Base-by-base conservation (phyloP, 106 monocot species). In the Agapanthus africanus region DNA sequence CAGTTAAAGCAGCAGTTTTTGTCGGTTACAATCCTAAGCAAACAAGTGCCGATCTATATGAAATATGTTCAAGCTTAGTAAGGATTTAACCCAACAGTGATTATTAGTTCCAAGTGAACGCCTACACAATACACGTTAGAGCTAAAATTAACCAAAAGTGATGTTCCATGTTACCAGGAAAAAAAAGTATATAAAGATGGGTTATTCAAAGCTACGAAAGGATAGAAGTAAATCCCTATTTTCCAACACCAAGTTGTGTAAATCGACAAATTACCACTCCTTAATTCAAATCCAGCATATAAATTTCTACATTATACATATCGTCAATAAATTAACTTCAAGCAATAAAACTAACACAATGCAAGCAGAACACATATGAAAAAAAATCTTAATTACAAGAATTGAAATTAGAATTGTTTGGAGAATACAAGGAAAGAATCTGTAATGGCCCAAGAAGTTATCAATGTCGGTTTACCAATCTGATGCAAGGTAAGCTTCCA, bases 401-500 rank as follows among this genome's bases (percentile, higher is more conserved):
- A 57, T n/a, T 35, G 4, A 61, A 35, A 34, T 52, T 52, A 52
- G 9, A n/a, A n/a, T n/a, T n/a, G n/a, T n/a, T n/a, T n/a, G n/a
- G n/a, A n/a, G n/a, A n/a, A n/a, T n/a, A n/a, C n/a, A n/a, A n/a
- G n/a, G n/a, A 56, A 25, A 54, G 21, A 56, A 19, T 56, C 21
- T n/a, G 9, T 1, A 23, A 3, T 15, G 26, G 15, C 11, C 40
- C 26, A 66, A 21, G 28, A 66, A 27, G 35, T 66, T 41, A 14
- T 14, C 14, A 31, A n/a, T 36, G 25, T 31, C 23, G 56, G 27
- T 65, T 78, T 81, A 91, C 94, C 94, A 59, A 94, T 94, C 65
- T 94, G 94, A 77, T 87, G 90, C 59, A 94, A 72, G 26, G 90
- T 84, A 25, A 88, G 87, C 59, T 90, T 94, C 90, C 94, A 94